Conservation (phyloP, 202 grass and related monocot species). For the Carex sylvatica region DNA sequence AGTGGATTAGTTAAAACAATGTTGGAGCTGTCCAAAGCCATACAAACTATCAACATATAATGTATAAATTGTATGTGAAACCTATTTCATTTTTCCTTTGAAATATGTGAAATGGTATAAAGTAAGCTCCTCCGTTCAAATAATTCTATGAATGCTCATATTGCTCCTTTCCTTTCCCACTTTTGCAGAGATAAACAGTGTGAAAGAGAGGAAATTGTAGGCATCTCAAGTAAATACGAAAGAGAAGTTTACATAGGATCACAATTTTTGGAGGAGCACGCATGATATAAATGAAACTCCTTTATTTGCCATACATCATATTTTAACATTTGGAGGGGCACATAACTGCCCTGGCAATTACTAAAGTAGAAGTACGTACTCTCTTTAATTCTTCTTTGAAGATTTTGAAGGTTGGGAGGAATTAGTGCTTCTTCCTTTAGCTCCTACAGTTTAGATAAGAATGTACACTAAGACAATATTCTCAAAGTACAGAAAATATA, state of each 20-base stretch:
- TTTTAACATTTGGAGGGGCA: constrained; percentile 5
- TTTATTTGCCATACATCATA: not conserved
- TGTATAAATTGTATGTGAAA: not conserved
- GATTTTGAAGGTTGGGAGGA: constrained; percentile 74
- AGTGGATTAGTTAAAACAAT: not conserved
- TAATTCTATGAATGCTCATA: not conserved
- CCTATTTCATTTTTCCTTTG: not conserved
- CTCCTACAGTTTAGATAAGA: constrained; percentile 41
- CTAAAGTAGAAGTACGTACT: constrained; percentile 44
- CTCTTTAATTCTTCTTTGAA: constrained; percentile 88
- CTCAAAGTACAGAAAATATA: not conserved
- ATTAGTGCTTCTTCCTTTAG: constrained; percentile 63
- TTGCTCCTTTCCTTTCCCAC: not conserved
- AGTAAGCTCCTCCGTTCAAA: not conserved
- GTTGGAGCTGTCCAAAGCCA: not conserved
- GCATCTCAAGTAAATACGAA: constrained; percentile 1
- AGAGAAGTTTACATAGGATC: not conserved
- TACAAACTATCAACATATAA: not conserved
- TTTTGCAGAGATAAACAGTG: not conserved
- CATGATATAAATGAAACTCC: not conserved
- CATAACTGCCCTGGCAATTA: not conserved
- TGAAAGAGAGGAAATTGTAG: not conserved
- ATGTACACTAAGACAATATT: not conserved
- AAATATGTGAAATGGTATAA: not conserved
- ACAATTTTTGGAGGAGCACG: not conserved